A percentile compares a stretch with the other conserved stretches of the same genome.
These are phyloP conservation scores for Raddia guianensis DNA, from an alignment of 176 grass and related monocot species.

Conservation along the genomic window DNA sequence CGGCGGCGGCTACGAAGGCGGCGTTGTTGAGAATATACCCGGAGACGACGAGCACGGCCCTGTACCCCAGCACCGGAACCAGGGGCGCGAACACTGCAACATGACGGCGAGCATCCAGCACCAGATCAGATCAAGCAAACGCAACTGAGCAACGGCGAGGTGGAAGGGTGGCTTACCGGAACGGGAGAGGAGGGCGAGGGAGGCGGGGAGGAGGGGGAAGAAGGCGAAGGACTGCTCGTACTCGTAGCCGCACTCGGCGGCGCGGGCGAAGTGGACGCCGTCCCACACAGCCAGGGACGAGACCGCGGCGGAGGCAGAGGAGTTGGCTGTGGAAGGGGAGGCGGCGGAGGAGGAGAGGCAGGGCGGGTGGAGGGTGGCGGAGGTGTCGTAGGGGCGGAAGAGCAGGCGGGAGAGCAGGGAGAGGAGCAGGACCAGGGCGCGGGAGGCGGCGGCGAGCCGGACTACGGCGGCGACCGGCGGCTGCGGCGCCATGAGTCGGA, in stretches of 20 bases:
- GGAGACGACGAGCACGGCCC: constrained; percentile 65
- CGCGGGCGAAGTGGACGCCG: constrained; percentile 76
- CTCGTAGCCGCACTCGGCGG: constrained; percentile 94
- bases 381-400: constrained; percentile 89
- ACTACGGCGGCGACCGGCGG: constrained; percentile 37
- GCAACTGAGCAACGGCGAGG: not conserved
- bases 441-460: constrained; percentile 53
- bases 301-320: constrained; percentile 35
- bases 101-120: not conserved
- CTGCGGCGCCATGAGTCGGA: not conserved
- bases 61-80: constrained; percentile 67
- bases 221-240: constrained; percentile 95
- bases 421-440: constrained; percentile 60
- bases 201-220: constrained; percentile 72
- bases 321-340: not conserved
- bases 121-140: constrained; percentile 41
- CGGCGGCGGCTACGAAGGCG: constrained; percentile 56
- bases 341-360: constrained; percentile 50
- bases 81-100: constrained; percentile 67
- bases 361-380: constrained; percentile 64
- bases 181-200: constrained; percentile 66
- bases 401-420: constrained; percentile 62
- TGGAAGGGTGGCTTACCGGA: constrained; percentile 45
- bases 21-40: constrained; percentile 71
- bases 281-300: constrained; percentile 84